A percentile compares a stretch with the other conserved stretches of the same genome.
Conservation (phyloP, 495 filamentous ascomycete genomes). For the Neurospora sp. region DNA sequence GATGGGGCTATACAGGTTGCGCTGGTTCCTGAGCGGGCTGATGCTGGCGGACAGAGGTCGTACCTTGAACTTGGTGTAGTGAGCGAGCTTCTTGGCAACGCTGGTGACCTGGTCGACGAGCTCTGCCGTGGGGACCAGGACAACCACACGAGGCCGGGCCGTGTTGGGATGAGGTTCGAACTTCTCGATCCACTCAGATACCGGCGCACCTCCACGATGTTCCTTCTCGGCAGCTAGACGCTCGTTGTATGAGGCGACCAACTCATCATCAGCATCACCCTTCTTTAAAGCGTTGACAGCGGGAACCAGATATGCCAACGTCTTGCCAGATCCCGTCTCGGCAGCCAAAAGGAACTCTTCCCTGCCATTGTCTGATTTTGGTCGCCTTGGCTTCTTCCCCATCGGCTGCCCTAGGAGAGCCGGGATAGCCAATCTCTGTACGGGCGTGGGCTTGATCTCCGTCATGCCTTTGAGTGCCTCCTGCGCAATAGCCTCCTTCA, state of each 20-base stretch:
- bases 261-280: conserved; percentile 54
- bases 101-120: conserved; percentile 77
- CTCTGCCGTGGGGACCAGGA: conserved; percentile 90
- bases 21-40: conserved; percentile 70
- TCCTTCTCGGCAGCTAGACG: conserved; percentile 33
- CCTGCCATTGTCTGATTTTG: conserved; percentile 23
- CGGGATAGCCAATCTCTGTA: conserved; percentile 83
- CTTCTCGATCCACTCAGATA: conserved; percentile 27
- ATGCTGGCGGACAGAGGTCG: conserved; percentile 68
- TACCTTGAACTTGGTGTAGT: conserved; percentile 72
- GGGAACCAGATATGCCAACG: conserved; percentile 80
- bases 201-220: conserved; percentile 41
- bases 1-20: conserved; percentile 64
- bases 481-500: conserved; percentile 61
- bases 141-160: conserved; percentile 70
- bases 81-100: conserved; percentile 70
- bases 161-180: conserved; percentile 60
- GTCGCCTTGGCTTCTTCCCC: background rate
- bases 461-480: conserved; percentile 63
- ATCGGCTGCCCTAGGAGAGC: conserved; percentile 45
- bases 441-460: conserved; percentile 69
- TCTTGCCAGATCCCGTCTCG: conserved; percentile 96
- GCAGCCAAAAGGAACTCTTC: conserved; percentile 82
- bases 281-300: conserved; percentile 73
- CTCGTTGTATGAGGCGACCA: conserved; percentile 41